Percentiles rank a stretch among this genome's conserved stretches.
These are phyloP conservation scores for Hura crepitans DNA, from an alignment of 441 rosid genomes.

Conservation along the genomic window DNA sequence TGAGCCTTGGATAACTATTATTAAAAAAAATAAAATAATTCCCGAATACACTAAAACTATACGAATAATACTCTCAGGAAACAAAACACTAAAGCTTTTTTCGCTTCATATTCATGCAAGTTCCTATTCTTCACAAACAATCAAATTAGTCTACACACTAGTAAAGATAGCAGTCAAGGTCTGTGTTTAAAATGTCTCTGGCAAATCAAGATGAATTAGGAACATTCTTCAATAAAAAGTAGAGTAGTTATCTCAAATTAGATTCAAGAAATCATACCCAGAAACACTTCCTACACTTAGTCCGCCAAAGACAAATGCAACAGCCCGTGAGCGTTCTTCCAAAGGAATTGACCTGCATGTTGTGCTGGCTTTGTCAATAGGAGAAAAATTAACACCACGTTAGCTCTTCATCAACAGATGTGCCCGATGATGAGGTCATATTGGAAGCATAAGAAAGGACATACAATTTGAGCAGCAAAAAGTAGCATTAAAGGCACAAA, in stretches of 20 bases:
- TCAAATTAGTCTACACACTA: background rate
- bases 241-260: conserved; percentile 10
- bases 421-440: background rate
- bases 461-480: conserved; percentile 3
- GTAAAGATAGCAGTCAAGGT: background rate
- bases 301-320: conserved; percentile 91
- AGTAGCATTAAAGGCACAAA: conserved; percentile 1
- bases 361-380: conserved; percentile 24
- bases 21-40: too few relatives aligned
- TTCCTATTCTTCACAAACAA: conserved; percentile 2
- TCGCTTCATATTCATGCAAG: background rate
- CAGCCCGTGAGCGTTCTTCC: conserved; percentile 91
- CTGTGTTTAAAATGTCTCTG: conserved; percentile 6
- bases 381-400: conserved; percentile 15
- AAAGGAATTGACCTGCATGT: conserved; percentile 73
- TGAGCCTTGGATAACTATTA: too few relatives aligned
- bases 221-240: conserved; percentile 15
- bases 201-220: conserved; percentile 12
- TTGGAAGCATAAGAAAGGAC: background rate
- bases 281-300: conserved; percentile 83
- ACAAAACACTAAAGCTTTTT: background rate
- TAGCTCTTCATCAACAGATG: conserved; percentile 14
- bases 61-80: background rate
- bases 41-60: background rate
- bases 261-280: conserved; percentile 54